phyloP scores from a whole-genome alignment of 257 asterid genomes.

The Solanum ossicruentum region DNA sequence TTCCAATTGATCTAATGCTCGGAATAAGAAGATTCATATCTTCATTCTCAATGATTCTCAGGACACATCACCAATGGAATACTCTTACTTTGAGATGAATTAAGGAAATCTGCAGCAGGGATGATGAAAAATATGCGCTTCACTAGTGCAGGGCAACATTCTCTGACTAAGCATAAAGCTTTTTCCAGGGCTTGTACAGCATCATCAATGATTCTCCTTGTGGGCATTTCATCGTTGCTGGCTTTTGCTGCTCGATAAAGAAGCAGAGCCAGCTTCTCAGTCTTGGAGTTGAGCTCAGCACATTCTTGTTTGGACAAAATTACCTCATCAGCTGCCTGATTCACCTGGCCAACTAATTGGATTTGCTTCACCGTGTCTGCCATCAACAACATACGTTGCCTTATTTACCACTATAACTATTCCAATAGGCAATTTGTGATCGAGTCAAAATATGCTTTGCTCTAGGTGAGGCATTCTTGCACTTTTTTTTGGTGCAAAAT shows the following conservation, averaged over 20 bases:
- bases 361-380: slow-evolving; percentile 35
- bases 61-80: slow-evolving; percentile 21
- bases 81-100: slow-evolving; percentile 14
- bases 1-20: slow-evolving; percentile 27
- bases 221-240: slow-evolving; percentile 29
- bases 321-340: slow-evolving; percentile 28
- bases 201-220: slow-evolving; percentile 21
- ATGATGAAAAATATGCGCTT: slow-evolving; percentile 21
- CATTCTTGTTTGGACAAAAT: slow-evolving; percentile 19
- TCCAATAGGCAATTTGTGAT: too few relatives aligned
- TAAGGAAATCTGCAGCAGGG: slow-evolving; percentile 15
- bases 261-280: slow-evolving; percentile 22
- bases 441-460: neutral
- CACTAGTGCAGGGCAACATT: slow-evolving; percentile 14
- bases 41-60: slow-evolving; percentile 17
- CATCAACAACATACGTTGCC: neutral
- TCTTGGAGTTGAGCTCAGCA: slow-evolving; percentile 18
- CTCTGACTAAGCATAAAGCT: slow-evolving; percentile 9
- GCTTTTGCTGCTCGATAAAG: slow-evolving; percentile 37
- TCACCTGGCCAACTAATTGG: slow-evolving; percentile 29
- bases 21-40: slow-evolving; percentile 21
- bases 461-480: neutral
- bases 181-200: slow-evolving; percentile 21
- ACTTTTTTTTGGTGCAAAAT: neutral
- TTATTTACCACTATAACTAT: neutral